phyloP scores from a whole-genome alignment of 2,329 filamentous ascomycete species.

The Cordyceps tenuipes region DNA sequence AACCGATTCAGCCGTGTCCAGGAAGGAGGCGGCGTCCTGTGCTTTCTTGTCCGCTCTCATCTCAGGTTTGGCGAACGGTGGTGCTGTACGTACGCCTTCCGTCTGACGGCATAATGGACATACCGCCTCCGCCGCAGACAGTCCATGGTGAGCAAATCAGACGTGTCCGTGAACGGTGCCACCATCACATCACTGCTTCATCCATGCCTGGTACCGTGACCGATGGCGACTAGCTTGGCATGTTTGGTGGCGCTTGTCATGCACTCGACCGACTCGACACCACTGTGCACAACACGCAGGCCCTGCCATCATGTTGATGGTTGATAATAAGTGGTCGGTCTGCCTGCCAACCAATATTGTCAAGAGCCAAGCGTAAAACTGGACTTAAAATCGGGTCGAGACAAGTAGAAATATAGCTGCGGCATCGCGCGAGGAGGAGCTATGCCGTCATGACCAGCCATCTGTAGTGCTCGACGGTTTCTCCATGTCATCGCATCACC shows the following conservation, averaged over 20 bases:
- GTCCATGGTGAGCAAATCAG: neutral
- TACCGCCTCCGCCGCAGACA: neutral
- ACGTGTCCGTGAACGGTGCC: neutral
- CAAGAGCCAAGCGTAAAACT: neutral
- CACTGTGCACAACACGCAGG: neutral
- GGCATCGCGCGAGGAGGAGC: neutral
- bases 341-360: neutral
- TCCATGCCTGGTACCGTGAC: slow-evolving; percentile 7
- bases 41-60: neutral
- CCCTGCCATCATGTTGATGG: neutral
- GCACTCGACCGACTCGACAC: too few species aligned
- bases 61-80: neutral
- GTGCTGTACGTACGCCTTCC: slow-evolving; percentile 1
- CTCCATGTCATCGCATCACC: neutral
- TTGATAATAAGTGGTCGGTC: neutral
- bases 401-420: neutral
- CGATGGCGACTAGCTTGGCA: slow-evolving; percentile 7
- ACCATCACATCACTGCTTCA: slow-evolving; percentile 1
- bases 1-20: neutral
- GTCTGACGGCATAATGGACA: neutral
- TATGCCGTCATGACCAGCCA: neutral
- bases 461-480: neutral
- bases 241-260: slow-evolving; percentile 3
- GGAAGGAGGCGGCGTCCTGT: neutral
- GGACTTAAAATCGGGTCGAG: neutral